Evolutionary conservation across 116 monocot genomes (phyloP), one percentile per base, ranked within the genome.

Genomic region (Phalaenopsis hybrid): DNA sequence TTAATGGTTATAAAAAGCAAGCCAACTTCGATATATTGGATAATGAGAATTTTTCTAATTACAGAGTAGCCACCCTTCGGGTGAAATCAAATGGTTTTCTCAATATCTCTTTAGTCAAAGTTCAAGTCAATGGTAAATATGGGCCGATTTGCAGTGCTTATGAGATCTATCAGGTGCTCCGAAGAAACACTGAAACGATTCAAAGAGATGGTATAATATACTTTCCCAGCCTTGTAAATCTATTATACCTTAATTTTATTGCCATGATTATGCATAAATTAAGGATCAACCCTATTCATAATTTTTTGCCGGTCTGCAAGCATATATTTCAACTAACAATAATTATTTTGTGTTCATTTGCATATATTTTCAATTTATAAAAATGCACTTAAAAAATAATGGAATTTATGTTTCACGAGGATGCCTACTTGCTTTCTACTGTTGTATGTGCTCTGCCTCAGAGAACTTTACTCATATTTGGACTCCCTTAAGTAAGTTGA

Each of bases 71-170:
- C 63, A 57, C 63, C 28, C 5, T 80, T 61, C 75, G n/a, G 52
- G 79, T 84, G 15, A 84, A 75, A 25, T 51, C 82, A 79, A 82
- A 76, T 57, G 84, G 82, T 23, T 84, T 18, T 84, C 79, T 87
- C 50, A 84, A 87, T 58, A 74, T 87, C 49, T 83, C 87, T 77
- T 70, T 87, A 48, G 73, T 84, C 68, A 83, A 87, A 21, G 59
- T 48, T 74, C 73, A 77, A 41, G 61, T 28, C 18, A 31, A 50
- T 49, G 13, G n/a, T 59, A 77, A 81, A 37, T 87, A 83, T 79
- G 87, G 87, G 37, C 87, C 87, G 23, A 80, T 87, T 72, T 87
- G 87, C 84, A 87, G 78, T 79, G 87, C 87, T 48, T 87, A 81
- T 78, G 87, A 87, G 74, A 84, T 87, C 69, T 87, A 84, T 70